Base-by-base conservation (phyloP, 331 rosid species). In the Pyrus hybrid region DNA sequence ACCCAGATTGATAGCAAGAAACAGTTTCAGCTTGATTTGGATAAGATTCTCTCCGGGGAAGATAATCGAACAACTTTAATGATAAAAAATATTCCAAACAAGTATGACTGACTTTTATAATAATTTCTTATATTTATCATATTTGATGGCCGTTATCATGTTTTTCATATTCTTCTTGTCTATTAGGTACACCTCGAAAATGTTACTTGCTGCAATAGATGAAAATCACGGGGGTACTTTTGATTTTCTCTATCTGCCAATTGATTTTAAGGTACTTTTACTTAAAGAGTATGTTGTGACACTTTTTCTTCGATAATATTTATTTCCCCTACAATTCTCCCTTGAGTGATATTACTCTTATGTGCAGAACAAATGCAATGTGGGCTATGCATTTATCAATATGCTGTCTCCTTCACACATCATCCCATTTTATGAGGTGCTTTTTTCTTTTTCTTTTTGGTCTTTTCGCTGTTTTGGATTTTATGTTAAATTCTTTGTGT, bases 381-480 rank as follows among this genome's bases (percentile, higher is more conserved):
- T 92, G 75, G 97, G 97, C 65, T 92, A 92, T 80, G 97, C 97
- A 77, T 92, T 92, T 80, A 92, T 92, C 86, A 92, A 92, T 84
- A 89, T 92, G 97, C 79, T 88, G 78, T 89, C 97, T 81, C 97
- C 97, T 56, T 83, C 87, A 1, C 96, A 82, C 73, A 90, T 92
- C 60, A 81, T 92, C 71, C 89, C 96, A 67, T 92, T 92, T 87
- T 88, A 81, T 13, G 88, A 92, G 97, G 97, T 92, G 49, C 49
- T 29, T 74, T 23, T 32, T 10, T 28, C 28, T 60, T 58, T 32
- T 11, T 63, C 5, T 49, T 26, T 11, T 63, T 17, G 13, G 18
- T 32, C 20, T 0, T 0, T 10, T 10, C 0, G 3, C 7, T 22
- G 20, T 43, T 63, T 23, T 28, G 20, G 61, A 37, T 47, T 62